These are phyloP conservation scores for Saturnispora kantuleensis DNA, from an alignment of 805 yeast genomes.

Conservation along the genomic window DNA sequence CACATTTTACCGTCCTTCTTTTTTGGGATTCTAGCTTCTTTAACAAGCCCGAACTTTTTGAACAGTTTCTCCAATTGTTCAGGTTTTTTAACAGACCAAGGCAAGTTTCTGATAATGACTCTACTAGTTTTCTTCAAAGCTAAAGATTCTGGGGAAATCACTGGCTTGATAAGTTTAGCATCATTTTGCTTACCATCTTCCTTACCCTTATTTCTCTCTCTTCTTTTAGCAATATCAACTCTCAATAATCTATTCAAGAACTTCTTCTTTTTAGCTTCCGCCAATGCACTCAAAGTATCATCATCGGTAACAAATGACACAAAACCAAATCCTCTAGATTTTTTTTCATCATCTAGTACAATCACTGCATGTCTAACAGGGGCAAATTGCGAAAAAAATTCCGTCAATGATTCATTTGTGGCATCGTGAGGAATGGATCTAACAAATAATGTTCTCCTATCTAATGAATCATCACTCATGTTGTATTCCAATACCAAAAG, in stretches of 20 bases:
- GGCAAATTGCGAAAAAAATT: constrained; percentile 81
- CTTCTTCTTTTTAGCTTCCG: constrained; percentile 52
- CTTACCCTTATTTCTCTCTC: constrained; percentile 54
- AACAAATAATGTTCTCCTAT: constrained; percentile 67
- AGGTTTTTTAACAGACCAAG: constrained; percentile 88
- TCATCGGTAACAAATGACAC: constrained; percentile 81
- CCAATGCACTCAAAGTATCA: constrained; percentile 71
- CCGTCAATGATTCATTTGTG: constrained; percentile 70
- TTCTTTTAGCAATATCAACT: constrained; percentile 84
- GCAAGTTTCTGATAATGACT: constrained; percentile 81
- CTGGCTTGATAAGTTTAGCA: constrained; percentile 17
- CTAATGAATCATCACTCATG: constrained; percentile 26
- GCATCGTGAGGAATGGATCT: constrained; percentile 76
- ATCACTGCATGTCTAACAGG: constrained; percentile 94
- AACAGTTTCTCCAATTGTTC: constrained; percentile 61
- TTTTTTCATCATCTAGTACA: constrained; percentile 65
- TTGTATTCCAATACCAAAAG: too few relatives aligned
- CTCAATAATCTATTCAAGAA: constrained; percentile 58
- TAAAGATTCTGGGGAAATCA: constrained; percentile 13
- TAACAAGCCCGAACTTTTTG: constrained; percentile 72
- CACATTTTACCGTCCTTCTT: constrained; percentile 81
- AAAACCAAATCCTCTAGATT: constrained; percentile 92
- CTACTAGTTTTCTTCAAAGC: constrained; percentile 57
- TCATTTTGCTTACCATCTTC: background rate
- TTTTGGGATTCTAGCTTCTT: constrained; percentile 82